Base-by-base conservation (phyloP, 129 eudicot genomes). In the Ambrosia trifida region DNA sequence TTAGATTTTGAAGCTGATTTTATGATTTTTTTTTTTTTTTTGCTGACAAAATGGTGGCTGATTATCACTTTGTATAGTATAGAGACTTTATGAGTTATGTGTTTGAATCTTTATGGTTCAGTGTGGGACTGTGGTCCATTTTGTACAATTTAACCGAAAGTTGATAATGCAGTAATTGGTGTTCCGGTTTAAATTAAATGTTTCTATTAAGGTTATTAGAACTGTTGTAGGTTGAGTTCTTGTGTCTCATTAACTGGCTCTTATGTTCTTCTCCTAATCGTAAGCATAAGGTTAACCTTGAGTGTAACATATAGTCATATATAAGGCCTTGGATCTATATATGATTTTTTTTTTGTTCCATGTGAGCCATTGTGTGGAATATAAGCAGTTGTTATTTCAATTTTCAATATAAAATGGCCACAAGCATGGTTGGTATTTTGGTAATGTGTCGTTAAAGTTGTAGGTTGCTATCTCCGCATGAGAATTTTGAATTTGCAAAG, bases 121-220 rank as follows among this genome's bases (percentile, higher is more conserved):
- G n/a, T 54, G 75, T 38, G 65, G 32, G 53, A 18, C 52, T 54
- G 75, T 38, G 65, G 32, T 70, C 33, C 52, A 19, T 70, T 70
- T 35, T 35, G 50, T 53, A 20, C 7, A 17, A 14, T 4, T 68
- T 12, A 68, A 68, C 6, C 45, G 16, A 17, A 33, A 17, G 63
- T 50, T 36, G 47, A 16, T 13, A 16, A 14, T 51, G 32, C n/a
- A 28, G 43, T 47, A 30, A 12, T 30, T 51, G 45, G 63, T 11
- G 64, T 63, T 52, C 24, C 38, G 16, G 53, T 47, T 47, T 10
- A 7, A 40, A n/a, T n/a, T 40, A 40, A 40, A 40, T 40, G 13
- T 57, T 28, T 11, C 13, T 11, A 10, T 57, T 57, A 57, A 3
- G 18, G 20, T 60, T 60, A 12, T 14, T 60, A 13, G 18, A 60